Conservation (phyloP, 2,329 filamentous ascomycete genomes). For the Colletotrichum higginsianum region DNA sequence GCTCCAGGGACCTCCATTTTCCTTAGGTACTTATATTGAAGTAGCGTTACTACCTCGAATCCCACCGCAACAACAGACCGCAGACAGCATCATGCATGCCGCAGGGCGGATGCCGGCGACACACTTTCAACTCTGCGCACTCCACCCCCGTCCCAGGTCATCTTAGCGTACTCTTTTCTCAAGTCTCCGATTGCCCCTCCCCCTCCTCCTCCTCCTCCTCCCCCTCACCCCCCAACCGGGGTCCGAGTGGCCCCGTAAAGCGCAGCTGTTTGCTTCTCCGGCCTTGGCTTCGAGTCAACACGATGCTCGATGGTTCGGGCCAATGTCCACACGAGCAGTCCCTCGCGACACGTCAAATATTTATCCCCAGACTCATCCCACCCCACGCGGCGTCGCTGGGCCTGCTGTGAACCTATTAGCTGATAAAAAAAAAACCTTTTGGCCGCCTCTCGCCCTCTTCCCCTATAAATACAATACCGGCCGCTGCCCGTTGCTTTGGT, state of each 20-base stretch:
- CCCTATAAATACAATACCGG: conserved; percentile 51
- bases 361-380: conserved; percentile 47
- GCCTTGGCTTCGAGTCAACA: conserved; percentile 39
- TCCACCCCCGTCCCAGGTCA: conserved; percentile 27
- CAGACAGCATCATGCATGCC: conserved; percentile 3
- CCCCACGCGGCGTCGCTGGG: conserved; percentile 48
- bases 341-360: conserved; percentile 48
- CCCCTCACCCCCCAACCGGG: conserved; percentile 30
- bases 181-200: conserved; percentile 33
- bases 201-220: conserved; percentile 24
- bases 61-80: neutral
- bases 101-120: conserved; percentile 17
- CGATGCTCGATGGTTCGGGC: conserved; percentile 52
- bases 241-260: conserved; percentile 24
- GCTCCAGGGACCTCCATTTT: neutral
- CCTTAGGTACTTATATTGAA: too few species aligned
- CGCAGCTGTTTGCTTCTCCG: conserved; percentile 36
- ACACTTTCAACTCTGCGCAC: conserved; percentile 21
- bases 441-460: conserved; percentile 41
- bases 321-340: conserved; percentile 55
- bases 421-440: conserved; percentile 51
- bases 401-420: conserved; percentile 50
- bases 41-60: neutral
- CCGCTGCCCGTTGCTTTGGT: conserved; percentile 18
- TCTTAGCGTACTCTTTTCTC: conserved; percentile 35